These are phyloP conservation scores for Claviceps quebecensis DNA, from an alignment of 2,329 filamentous ascomycete genomes.

Conservation along the genomic window DNA sequence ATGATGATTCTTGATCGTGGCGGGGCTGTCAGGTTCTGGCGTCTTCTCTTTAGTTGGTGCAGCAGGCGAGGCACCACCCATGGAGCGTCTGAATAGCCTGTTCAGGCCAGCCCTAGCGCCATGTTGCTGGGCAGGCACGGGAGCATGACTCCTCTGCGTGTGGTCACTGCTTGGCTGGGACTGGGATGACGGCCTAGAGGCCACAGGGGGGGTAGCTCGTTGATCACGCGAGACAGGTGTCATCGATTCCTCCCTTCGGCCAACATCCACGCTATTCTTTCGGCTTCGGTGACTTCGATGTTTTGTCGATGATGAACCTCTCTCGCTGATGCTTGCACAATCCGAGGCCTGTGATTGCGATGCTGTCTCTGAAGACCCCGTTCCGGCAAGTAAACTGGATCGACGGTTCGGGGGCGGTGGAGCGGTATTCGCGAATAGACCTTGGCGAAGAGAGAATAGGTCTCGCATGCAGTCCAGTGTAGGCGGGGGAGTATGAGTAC, in stretches of 20 bases:
- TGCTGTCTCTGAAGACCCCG: constrained; percentile 18
- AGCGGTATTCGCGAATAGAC: constrained; percentile 23
- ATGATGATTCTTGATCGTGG: constrained; percentile 10
- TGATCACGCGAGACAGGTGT: constrained; percentile 14
- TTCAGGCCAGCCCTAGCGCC: constrained; percentile 32
- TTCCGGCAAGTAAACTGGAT: constrained; percentile 38
- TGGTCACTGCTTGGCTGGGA: constrained; percentile 14
- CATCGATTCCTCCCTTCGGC: constrained; percentile 13
- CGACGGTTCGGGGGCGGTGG: constrained; percentile 37
- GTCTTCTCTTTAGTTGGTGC: background rate
- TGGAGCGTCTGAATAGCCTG: constrained; percentile 36
- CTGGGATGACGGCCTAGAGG: background rate
- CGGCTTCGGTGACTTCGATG: constrained; percentile 8
- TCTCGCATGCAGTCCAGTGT: constrained; percentile 30
- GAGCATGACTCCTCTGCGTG: constrained; percentile 34
- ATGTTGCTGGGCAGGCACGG: constrained; percentile 30
- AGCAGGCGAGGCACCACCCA: constrained; percentile 19
- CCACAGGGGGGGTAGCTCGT: constrained; percentile 4
- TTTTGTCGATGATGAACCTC: constrained; percentile 9
- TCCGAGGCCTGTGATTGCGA: constrained; percentile 8
- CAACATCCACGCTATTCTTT: constrained; percentile 19
- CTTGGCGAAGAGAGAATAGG: constrained; percentile 28
- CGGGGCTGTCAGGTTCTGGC: constrained; percentile 5
- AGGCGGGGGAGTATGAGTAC: constrained; percentile 10
- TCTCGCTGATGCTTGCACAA: background rate